Evolutionary conservation across 2,329 filamentous ascomycete species (phyloP).

Genomic region (Xylariaceae sp.): DNA sequence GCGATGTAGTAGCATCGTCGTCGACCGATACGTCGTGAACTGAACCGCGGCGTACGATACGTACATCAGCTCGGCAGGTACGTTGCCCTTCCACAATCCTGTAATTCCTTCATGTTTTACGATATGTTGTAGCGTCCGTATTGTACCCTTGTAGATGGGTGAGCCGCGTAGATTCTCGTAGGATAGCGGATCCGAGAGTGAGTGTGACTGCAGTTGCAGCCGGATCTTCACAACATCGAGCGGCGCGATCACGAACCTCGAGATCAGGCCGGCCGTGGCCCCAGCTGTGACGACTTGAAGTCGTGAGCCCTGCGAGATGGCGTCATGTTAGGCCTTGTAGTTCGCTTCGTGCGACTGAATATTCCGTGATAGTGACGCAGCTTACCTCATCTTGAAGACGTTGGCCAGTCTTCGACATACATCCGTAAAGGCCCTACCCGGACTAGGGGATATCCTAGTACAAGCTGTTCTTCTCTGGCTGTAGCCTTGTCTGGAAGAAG

Average conservation of each 20-base stretch:
- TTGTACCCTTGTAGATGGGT: slow-evolving; percentile 74
- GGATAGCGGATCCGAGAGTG: slow-evolving; percentile 75
- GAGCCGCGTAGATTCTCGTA: slow-evolving; percentile 56
- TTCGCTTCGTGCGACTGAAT: neutral
- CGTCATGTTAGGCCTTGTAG: slow-evolving; percentile 5
- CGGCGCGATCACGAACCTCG: slow-evolving; percentile 91
- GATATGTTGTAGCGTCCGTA: slow-evolving; percentile 79
- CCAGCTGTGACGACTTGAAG: slow-evolving; percentile 64
- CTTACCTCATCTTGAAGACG: slow-evolving; percentile 67
- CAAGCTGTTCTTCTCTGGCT: neutral
- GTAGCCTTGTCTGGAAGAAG: neutral
- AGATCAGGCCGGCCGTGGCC: slow-evolving; percentile 80
- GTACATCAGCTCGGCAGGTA: slow-evolving; percentile 94
- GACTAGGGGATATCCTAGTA: slow-evolving; percentile 23
- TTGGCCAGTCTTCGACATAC: slow-evolving; percentile 51
- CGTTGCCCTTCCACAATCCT: slow-evolving; percentile 95
- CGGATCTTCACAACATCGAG: slow-evolving; percentile 99
- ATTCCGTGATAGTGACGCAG: neutral
- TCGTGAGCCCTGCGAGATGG: slow-evolving; percentile 55
- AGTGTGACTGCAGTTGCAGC: slow-evolving; percentile 90
- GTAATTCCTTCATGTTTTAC: slow-evolving; percentile 81
- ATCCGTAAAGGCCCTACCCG: slow-evolving; percentile 45
- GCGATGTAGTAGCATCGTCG: slow-evolving; percentile 70
- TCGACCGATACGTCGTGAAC: slow-evolving; percentile 85
- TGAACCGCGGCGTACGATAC: slow-evolving; percentile 88